These are phyloP conservation scores for Ceratobasidium sp. DNA, from an alignment of 1,284 basidiomycete species.

Conservation along the genomic window DNA sequence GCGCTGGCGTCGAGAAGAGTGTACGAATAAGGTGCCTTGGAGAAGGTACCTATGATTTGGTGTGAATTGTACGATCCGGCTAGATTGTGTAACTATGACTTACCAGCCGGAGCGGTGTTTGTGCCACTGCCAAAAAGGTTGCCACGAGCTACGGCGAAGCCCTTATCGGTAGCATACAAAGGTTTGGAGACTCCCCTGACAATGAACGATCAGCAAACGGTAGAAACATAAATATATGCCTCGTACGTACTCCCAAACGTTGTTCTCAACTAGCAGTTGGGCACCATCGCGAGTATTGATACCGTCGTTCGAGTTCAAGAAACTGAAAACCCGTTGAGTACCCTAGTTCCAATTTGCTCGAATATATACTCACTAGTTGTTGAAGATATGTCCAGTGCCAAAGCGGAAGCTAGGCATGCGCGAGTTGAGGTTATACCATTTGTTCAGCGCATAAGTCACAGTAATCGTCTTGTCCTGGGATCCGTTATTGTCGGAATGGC, in stretches of 20 bases:
- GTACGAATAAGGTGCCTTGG: slow-evolving; percentile 22
- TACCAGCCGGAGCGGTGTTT: slow-evolving; percentile 25
- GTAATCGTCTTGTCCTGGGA: slow-evolving; percentile 52
- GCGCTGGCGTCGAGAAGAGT: slow-evolving; percentile 17
- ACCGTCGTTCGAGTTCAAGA: slow-evolving; percentile 62
- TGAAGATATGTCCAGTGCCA: slow-evolving; percentile 49
- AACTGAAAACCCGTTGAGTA: slow-evolving; percentile 59
- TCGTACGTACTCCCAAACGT: slow-evolving; percentile 56
- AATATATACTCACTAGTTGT: slow-evolving; percentile 39
- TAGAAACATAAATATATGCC: too few relatives aligned
- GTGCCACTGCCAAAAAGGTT: slow-evolving; percentile 49
- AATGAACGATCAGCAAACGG: background rate
- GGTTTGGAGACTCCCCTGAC: slow-evolving; percentile 57
- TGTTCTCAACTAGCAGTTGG: slow-evolving; percentile 59
- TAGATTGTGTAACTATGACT: background rate
- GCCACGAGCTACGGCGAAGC: slow-evolving; percentile 57
- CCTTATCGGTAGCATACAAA: slow-evolving; percentile 60
- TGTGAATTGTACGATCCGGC: too few relatives aligned
- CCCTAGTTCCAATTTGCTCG: background rate
- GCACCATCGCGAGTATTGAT: slow-evolving; percentile 65
- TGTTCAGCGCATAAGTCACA: slow-evolving; percentile 32
- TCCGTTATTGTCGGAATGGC: slow-evolving; percentile 62
- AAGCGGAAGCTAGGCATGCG: slow-evolving; percentile 56
- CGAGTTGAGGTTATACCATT: slow-evolving; percentile 53
- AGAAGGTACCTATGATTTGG: slow-evolving; percentile 19